Evolutionary conservation across 2,329 filamentous ascomycete genomes (phyloP).

Genomic region (Fusarium acutatum): DNA sequence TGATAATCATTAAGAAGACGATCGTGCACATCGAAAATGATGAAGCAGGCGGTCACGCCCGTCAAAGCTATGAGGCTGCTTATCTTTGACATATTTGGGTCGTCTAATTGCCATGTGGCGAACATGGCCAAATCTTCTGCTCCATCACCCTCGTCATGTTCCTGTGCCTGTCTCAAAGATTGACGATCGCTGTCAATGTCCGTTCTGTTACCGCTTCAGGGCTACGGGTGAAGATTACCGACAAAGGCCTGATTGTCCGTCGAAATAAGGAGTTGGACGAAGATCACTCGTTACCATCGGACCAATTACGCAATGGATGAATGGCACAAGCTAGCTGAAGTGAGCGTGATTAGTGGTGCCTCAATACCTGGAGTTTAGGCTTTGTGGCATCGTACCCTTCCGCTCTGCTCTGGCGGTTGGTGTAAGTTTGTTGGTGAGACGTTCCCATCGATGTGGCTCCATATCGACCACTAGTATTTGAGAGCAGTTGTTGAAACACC

Average conservation of each 20-base stretch:
- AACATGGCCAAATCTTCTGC: conserved; percentile 14
- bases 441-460: conserved; percentile 12
- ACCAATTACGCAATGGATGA: conserved; percentile 1
- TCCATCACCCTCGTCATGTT: neutral
- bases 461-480: neutral
- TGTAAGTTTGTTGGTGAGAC: conserved; percentile 20
- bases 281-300: neutral
- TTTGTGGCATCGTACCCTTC: conserved; percentile 9
- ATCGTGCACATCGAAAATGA: conserved; percentile 18
- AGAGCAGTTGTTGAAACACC: neutral
- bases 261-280: conserved; percentile 1
- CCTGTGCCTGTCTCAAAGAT: conserved; percentile 28
- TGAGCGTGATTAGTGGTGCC: neutral
- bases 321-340: neutral
- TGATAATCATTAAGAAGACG: neutral
- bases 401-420: neutral
- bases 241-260: conserved; percentile 5
- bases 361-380: neutral
- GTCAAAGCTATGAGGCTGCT: conserved; percentile 10
- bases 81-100: conserved; percentile 33
- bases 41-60: conserved; percentile 34
- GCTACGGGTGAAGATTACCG: conserved; percentile 12
- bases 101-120: conserved; percentile 33
- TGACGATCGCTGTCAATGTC: conserved; percentile 11
- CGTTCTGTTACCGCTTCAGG: conserved; percentile 17